Base-by-base conservation (phyloP, 2,329 filamentous ascomycete genomes). In the Penicillium sp. region DNA sequence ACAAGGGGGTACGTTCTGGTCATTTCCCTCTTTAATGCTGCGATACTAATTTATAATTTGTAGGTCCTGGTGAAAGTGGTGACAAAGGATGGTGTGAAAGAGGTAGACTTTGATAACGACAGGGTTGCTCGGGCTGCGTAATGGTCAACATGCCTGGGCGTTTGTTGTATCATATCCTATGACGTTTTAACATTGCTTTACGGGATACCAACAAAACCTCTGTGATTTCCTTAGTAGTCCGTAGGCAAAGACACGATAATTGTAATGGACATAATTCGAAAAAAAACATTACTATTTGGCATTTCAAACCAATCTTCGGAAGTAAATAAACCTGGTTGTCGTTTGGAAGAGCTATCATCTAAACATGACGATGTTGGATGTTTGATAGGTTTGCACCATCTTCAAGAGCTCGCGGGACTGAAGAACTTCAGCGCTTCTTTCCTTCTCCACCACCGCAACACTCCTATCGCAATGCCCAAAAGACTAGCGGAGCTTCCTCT, bases 81-180 rank as follows among this genome's bases (percentile, higher is more conserved):
- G 70, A 96, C 92, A 61, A 96, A 96, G 80, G 92, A 98, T 68
- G 95, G 96, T 11, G 89, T 99, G 61, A 81, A 85, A 67, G 91
- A 95, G 69, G 85, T 96, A 69, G 86, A 91, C 63, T 96, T 92
- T 75, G 89, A 93, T 73, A 91, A 96, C 73, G 88, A 90, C 78
- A 88, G 87, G 76, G 73, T 78, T 61, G 77, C 80, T 57, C 69
- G 72, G 55, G 74, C 75, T 72, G 78, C 79, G 71, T 81, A 76
- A 75, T 69, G 62, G 65, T 61, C 65, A 60, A 64, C 65, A 64
- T 64, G 65, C 61, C 56, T 58, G 44, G 60, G 65, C 59, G 65
- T 70, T 67, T 63, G 60, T 62, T 64, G 63, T 65, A 65, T 67
- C 65, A 64, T 63, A 67, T 64, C 58, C 60, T 60, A 66, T 63